Conservation (phyloP, 2,329 filamentous ascomycete species). For the Exophiala xenobiotica region DNA sequence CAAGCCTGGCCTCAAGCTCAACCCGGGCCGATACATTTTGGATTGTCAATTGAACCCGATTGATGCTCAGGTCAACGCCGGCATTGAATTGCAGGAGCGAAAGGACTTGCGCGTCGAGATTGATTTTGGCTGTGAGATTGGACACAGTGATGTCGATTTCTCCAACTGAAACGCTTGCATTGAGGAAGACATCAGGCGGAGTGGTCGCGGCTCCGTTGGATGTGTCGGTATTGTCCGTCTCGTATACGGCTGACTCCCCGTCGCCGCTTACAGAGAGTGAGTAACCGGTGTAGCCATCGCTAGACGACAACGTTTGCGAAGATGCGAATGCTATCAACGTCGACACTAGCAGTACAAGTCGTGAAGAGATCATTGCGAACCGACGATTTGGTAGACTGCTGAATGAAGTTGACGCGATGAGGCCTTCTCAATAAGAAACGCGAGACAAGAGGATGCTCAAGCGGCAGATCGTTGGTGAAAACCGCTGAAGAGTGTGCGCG, state of each 20-base stretch:
- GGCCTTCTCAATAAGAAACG: too few species aligned
- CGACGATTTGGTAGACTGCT: not conserved
- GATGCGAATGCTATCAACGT: not conserved
- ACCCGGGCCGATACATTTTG: conserved; percentile 60
- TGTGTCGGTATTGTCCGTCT: conserved; percentile 50
- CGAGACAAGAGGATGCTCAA: not conserved
- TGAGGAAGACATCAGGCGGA: conserved; percentile 60
- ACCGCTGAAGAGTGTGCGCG: not conserved
- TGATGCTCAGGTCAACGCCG: conserved; percentile 59
- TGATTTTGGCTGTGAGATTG: conserved; percentile 62
- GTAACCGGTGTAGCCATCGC: conserved; percentile 57
- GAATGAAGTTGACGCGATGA: too few species aligned
- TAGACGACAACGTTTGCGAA: conserved; percentile 14
- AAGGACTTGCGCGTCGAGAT: conserved; percentile 59
- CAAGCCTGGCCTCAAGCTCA: conserved; percentile 58
- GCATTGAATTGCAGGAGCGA: conserved; percentile 61
- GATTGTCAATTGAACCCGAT: conserved; percentile 56
- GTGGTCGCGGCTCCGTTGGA: conserved; percentile 45
- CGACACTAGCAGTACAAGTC: conserved; percentile 1
- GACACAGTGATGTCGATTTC: conserved; percentile 60
- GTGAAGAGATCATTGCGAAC: conserved; percentile 1
- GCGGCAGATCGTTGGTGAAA: not conserved
- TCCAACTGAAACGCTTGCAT: conserved; percentile 58
- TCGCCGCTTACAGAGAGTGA: conserved; percentile 53
- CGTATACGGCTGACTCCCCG: conserved; percentile 53